A percentile compares a stretch with the other conserved stretches of the same genome.
These are phyloP conservation scores for Penicillium sp. DNA, from an alignment of 2,329 filamentous ascomycete species.

Conservation along the genomic window DNA sequence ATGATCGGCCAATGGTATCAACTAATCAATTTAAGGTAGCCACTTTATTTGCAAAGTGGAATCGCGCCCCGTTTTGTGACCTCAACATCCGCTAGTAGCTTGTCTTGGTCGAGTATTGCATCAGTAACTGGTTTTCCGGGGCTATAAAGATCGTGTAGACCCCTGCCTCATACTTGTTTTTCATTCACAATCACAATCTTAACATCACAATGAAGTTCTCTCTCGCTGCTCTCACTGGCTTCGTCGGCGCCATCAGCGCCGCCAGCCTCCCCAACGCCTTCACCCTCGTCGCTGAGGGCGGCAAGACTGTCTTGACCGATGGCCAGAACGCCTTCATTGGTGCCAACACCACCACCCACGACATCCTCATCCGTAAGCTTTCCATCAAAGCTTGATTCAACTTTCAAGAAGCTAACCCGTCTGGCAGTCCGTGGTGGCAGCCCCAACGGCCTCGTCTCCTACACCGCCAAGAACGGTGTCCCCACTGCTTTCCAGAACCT, in stretches of 20 bases:
- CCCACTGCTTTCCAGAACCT: constrained; percentile 34
- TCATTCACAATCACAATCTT: background rate
- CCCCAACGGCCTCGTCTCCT: constrained; percentile 25
- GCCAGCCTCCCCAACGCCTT: constrained; percentile 27
- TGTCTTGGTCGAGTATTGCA: background rate
- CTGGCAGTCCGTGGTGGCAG: constrained; percentile 19
- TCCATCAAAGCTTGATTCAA: too few relatives aligned
- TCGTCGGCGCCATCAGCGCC: constrained; percentile 25
- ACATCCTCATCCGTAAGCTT: constrained; percentile 31
- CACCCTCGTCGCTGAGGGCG: constrained; percentile 30
- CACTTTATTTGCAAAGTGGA: constrained; percentile 6
- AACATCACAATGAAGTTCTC: constrained; percentile 31
- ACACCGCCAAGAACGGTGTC: constrained; percentile 22
- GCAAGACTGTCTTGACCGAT: constrained; percentile 27
- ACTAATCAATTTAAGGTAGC: background rate
- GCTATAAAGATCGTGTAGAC: background rate
- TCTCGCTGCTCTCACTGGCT: constrained; percentile 23
- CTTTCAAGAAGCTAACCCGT: background rate
- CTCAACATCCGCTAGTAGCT: background rate
- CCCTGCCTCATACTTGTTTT: background rate
- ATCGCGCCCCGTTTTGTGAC: background rate
- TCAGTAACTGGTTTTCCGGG: background rate
- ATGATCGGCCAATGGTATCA: constrained; percentile 9
- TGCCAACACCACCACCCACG: constrained; percentile 20
- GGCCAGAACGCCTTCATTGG: constrained; percentile 27